Conservation (phyloP, 257 asterid species). For the Fraxinus pennsylvanica region DNA sequence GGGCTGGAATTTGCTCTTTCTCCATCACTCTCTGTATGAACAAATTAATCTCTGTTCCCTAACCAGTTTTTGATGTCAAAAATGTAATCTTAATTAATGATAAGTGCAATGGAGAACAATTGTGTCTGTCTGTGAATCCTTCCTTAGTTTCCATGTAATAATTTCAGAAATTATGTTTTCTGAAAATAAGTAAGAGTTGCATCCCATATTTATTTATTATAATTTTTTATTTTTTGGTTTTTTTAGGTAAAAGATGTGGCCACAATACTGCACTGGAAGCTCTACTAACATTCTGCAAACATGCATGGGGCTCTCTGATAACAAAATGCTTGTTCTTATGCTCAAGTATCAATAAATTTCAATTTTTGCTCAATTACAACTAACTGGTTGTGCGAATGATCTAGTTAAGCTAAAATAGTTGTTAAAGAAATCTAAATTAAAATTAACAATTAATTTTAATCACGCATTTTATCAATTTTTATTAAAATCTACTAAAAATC, state of each 20-base stretch:
- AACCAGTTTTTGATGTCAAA: conserved; percentile 26
- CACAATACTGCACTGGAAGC: conserved; percentile 74
- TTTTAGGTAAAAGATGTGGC: conserved; percentile 73
- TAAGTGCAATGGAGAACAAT: conserved; percentile 38
- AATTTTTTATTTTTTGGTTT: conserved; percentile 36
- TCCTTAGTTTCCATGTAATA: conserved; percentile 30
- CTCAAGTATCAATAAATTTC: neutral
- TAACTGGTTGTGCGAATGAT: neutral
- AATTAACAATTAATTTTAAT: too few species aligned
- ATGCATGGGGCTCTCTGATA: conserved; percentile 26
- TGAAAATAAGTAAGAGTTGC: conserved; percentile 26
- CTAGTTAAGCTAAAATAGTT: neutral
- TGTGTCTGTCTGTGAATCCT: neutral
- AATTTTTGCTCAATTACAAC: neutral
- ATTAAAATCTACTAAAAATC: too few species aligned
- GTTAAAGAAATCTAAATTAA: too few species aligned
- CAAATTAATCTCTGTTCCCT: conserved; percentile 32
- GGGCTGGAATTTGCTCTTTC: conserved; percentile 75
- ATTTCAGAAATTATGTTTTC: conserved; percentile 7
- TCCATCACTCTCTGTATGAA: conserved; percentile 80
- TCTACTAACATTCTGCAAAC: conserved; percentile 51
- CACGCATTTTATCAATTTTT: too few species aligned
- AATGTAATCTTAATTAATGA: conserved; percentile 20
- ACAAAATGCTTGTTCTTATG: neutral
- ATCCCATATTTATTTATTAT: conserved; percentile 40